Base-by-base conservation (phyloP, 768 basidiomycete species). In the Postia placenta region DNA sequence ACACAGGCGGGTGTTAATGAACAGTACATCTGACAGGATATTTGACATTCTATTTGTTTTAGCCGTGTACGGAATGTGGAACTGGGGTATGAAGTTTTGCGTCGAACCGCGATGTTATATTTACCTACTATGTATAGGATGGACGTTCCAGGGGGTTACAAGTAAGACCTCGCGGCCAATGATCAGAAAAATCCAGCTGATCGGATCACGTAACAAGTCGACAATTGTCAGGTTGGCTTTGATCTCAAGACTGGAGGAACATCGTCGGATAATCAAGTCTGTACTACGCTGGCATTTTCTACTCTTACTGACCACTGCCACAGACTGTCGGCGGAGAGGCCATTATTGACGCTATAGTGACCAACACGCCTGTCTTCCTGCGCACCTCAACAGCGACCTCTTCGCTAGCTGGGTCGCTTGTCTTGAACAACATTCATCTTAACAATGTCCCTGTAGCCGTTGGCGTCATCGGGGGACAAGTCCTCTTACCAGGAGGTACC, bases 381-480 rank as follows among this genome's bases (percentile, higher is more conserved):
- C 75, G 75, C 24, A 75, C 72, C 3, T 78, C 82, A 3, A 46
- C 61, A 28, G 76, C 71, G 56, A 71, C 64, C 30, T 68, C 70
- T 7, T 51, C 56, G 19, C 72, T 84, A 45, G 72, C 68, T 1
- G 83, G 83, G 9, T 83, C 83, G 0, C 63, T 87, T 40, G 74
- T 82, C 11, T 66, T 87, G 42, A 83, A 84, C 65, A 86, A 86
- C 63, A 69, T 79, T 45, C 66, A 68, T 47, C 72, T 86, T 46
- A 74, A 52, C 45, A 84, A 83, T 54, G 83, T 85, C 9, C 72
- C 76, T 6, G 73, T 69, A 12, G 83, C 79, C 4, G 80, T 90
- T 20, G 79, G 75, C 5, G 74, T 82, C 36, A 69, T 66, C 4
- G 70, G 70, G 24, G 82, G 82, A 3, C 62, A 64, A 5, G 70